A percentile compares a stretch with the other conserved stretches of the same genome.
These are phyloP conservation scores for Echria macrotheca DNA, from an alignment of 495 filamentous ascomycete species.

Conservation along the genomic window DNA sequence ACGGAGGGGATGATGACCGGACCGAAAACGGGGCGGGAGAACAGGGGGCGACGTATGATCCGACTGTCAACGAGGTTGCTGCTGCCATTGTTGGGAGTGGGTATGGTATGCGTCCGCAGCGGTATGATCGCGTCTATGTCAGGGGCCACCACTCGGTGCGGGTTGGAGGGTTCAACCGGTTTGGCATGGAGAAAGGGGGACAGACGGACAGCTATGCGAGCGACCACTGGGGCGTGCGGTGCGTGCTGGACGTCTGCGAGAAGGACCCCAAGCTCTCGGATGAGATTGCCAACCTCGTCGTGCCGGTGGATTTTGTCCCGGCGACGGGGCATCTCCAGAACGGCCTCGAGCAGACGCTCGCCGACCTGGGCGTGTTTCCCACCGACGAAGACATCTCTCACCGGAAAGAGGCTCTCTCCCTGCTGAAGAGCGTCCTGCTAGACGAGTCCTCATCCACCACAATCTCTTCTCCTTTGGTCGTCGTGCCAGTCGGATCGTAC, in stretches of 20 bases:
- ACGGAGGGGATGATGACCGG: slow-evolving; percentile 16
- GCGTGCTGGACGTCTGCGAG: slow-evolving; percentile 18
- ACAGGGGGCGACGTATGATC: slow-evolving; percentile 54
- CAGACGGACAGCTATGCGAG: slow-evolving; percentile 36
- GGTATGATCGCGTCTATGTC: slow-evolving; percentile 53
- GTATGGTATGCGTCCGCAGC: slow-evolving; percentile 46
- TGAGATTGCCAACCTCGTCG: slow-evolving; percentile 16
- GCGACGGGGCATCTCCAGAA: slow-evolving; percentile 18
- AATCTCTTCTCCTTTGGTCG: slow-evolving; percentile 31
- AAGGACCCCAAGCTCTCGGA: slow-evolving; percentile 8
- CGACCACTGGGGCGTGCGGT: slow-evolving; percentile 53
- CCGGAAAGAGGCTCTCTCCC: slow-evolving; percentile 36
- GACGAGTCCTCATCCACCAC: slow-evolving; percentile 10
- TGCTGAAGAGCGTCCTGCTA: slow-evolving; percentile 39
- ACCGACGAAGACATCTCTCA: slow-evolving; percentile 32
- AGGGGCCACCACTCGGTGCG: slow-evolving; percentile 32
- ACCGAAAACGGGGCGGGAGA: slow-evolving; percentile 41
- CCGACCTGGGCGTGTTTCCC: slow-evolving; percentile 34
- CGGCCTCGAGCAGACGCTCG: slow-evolving; percentile 21
- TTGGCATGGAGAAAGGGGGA: slow-evolving; percentile 36
- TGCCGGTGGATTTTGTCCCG: slow-evolving; percentile 21
- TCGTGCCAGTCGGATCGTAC: slow-evolving; percentile 56
- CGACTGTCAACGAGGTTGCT: slow-evolving; percentile 44
- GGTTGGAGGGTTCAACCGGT: slow-evolving; percentile 38
- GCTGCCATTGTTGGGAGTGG: slow-evolving; percentile 34